These are phyloP conservation scores for Hypomyces rosellus DNA, from an alignment of 2,329 filamentous ascomycete species.

Conservation along the genomic window DNA sequence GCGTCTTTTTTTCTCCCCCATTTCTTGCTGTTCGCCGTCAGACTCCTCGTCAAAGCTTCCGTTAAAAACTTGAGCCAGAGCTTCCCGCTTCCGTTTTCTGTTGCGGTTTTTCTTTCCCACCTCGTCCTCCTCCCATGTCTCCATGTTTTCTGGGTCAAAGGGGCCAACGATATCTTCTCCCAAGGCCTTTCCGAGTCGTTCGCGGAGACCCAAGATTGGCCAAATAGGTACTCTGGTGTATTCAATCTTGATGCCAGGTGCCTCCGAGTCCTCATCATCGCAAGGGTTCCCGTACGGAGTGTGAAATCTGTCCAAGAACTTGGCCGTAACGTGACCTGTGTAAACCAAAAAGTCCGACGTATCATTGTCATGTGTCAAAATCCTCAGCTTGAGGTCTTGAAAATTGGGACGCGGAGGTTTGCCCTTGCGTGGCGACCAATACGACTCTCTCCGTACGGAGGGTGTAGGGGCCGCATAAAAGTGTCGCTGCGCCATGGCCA, in stretches of 20 bases:
- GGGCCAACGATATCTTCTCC: slow-evolving; percentile 44
- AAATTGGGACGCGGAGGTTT: slow-evolving; percentile 29
- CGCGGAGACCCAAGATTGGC: slow-evolving; percentile 49
- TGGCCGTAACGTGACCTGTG: slow-evolving; percentile 40
- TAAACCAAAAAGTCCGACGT: slow-evolving; percentile 49
- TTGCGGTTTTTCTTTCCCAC: slow-evolving; percentile 13
- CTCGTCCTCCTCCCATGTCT: slow-evolving; percentile 40
- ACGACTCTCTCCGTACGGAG: slow-evolving; percentile 20
- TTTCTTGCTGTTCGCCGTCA: slow-evolving; percentile 23
- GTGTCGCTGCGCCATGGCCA: slow-evolving; percentile 52
- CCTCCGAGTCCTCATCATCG: slow-evolving; percentile 17
- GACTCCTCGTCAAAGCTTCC: slow-evolving; percentile 35
- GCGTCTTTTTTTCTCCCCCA: slow-evolving; percentile 29
- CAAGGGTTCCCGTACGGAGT: slow-evolving; percentile 36
- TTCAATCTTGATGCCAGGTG: slow-evolving; percentile 38
- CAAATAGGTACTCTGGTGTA: slow-evolving; percentile 45
- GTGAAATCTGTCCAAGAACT: slow-evolving; percentile 46
- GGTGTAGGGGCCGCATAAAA: slow-evolving; percentile 35
- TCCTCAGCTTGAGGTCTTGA: slow-evolving; percentile 41
- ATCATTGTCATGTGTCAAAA: slow-evolving; percentile 46
- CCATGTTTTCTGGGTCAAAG: slow-evolving; percentile 34
- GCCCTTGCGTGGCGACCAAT: slow-evolving; percentile 17
- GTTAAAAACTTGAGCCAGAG: slow-evolving; percentile 32
- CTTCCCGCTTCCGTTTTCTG: slow-evolving; percentile 29
- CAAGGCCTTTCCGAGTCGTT: slow-evolving; percentile 48